Conservation (phyloP, 345 rosid genomes). For the Pugionium dolabratum region DNA sequence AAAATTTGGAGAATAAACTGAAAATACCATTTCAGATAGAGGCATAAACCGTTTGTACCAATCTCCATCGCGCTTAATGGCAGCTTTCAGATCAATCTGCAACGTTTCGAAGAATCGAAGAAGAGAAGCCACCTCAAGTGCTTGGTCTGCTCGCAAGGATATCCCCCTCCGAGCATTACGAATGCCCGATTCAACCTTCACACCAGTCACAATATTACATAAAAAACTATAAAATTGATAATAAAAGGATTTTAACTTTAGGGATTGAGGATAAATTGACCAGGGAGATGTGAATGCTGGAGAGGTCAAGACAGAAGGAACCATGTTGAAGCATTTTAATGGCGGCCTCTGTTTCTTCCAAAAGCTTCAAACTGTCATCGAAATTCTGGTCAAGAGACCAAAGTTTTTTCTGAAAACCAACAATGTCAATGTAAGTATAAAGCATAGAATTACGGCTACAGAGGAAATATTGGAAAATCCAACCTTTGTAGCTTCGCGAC, state of each 20-base stretch:
- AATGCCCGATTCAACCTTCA: slow-evolving; percentile 63
- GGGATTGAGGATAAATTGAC: slow-evolving; percentile 28
- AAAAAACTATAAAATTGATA: background rate
- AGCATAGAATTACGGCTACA: slow-evolving; percentile 3
- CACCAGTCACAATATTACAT: slow-evolving; percentile 9
- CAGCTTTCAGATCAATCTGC: slow-evolving; percentile 71
- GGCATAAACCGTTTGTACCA: slow-evolving; percentile 77
- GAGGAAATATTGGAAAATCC: background rate
- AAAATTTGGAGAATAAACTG: slow-evolving; percentile 1
- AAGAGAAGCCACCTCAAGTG: slow-evolving; percentile 61
- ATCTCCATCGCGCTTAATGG: slow-evolving; percentile 68
- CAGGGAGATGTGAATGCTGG: slow-evolving; percentile 49
- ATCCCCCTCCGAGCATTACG: slow-evolving; percentile 48
- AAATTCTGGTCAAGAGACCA: slow-evolving; percentile 64
- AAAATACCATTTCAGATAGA: slow-evolving; percentile 60
- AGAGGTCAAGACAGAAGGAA: slow-evolving; percentile 63
- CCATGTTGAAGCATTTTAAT: slow-evolving; percentile 71
- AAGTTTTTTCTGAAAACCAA: slow-evolving; percentile 49
- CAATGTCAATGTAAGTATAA: slow-evolving; percentile 6
- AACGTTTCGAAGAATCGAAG: slow-evolving; percentile 56
- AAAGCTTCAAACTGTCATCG: slow-evolving; percentile 65
- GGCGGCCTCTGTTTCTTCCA: slow-evolving; percentile 82
- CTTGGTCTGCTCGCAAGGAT: slow-evolving; percentile 58
- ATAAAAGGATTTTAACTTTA: background rate
- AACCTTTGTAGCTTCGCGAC: slow-evolving; percentile 76